Conservation (phyloP, 2,329 filamentous ascomycete genomes). For the Trichoderma sp. region DNA sequence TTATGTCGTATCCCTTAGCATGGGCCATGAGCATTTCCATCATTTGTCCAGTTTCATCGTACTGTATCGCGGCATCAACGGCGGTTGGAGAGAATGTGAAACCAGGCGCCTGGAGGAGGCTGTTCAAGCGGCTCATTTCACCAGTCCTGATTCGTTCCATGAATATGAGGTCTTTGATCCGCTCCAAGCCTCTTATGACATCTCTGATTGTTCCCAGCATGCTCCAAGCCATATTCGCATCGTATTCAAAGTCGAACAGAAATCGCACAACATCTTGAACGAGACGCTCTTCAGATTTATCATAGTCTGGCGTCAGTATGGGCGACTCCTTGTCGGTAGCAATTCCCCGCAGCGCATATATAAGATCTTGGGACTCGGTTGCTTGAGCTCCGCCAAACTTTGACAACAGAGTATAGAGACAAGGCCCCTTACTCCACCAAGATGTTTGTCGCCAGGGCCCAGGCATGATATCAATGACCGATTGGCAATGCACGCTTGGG, state of each 20-base stretch:
- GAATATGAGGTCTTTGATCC: not conserved
- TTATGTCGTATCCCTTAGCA: not conserved
- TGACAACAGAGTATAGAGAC: not conserved
- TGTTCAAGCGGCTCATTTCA: not conserved
- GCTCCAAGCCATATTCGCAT: too few relatives aligned
- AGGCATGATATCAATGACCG: constrained; percentile 6
- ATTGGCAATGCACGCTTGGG: not conserved
- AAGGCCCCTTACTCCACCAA: not conserved
- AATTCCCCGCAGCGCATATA: not conserved
- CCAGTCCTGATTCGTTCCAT: not conserved
- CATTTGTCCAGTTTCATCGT: not conserved
- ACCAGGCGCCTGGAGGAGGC: not conserved
- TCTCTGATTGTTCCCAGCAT: too few relatives aligned
- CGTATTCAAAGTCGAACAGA: too few relatives aligned
- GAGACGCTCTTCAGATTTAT: not conserved
- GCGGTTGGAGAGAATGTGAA: not conserved
- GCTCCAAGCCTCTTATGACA: not conserved
- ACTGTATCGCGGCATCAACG: not conserved
- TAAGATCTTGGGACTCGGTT: not conserved
- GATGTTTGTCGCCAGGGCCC: not conserved
- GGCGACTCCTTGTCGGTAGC: not conserved
- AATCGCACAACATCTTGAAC: not conserved
- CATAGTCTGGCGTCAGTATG: not conserved
- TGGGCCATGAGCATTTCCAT: not conserved
- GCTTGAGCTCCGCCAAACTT: not conserved